phyloP scores from a whole-genome alignment of 305 asterid species.

The Fraxinus ornus region DNA sequence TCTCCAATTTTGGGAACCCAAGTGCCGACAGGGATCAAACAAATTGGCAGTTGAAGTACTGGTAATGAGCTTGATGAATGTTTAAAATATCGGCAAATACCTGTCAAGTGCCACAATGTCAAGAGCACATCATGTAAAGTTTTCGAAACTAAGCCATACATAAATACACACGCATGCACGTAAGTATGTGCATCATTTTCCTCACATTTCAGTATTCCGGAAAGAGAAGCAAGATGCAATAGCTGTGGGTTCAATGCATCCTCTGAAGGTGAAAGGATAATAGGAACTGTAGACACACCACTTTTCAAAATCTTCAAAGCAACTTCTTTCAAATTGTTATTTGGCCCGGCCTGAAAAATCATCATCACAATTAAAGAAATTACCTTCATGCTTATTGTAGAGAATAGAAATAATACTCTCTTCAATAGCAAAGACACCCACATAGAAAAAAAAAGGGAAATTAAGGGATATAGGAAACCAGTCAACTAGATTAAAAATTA shows the following conservation, averaged over 20 bases:
- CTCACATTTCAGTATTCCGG: conserved; percentile 75
- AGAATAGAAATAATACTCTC: neutral
- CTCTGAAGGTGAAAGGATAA: conserved; percentile 61
- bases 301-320: conserved; percentile 68
- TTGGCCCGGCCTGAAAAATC: conserved; percentile 74
- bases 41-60: conserved; percentile 69
- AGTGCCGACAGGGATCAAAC: conserved; percentile 71
- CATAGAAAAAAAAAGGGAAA: neutral
- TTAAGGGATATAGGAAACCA: neutral
- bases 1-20: conserved; percentile 95
- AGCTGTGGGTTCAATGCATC: conserved; percentile 71
- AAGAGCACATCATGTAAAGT: neutral
- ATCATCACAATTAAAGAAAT: conserved; percentile 25
- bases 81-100: conserved; percentile 79
- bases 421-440: neutral
- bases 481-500: neutral
- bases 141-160: neutral
- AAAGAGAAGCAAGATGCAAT: conserved; percentile 80
- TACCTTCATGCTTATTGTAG: conserved; percentile 15
- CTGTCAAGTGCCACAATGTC: conserved; percentile 38
- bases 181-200: conserved; percentile 8
- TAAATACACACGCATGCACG: neutral
- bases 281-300: conserved; percentile 74
- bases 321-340: conserved; percentile 62
- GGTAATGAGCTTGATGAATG: conserved; percentile 79